A percentile compares a stretch with the other conserved stretches of the same genome.
Evolutionary conservation across 306 rosid genomes (phyloP).

Genomic region (Alnus glutinosa): DNA sequence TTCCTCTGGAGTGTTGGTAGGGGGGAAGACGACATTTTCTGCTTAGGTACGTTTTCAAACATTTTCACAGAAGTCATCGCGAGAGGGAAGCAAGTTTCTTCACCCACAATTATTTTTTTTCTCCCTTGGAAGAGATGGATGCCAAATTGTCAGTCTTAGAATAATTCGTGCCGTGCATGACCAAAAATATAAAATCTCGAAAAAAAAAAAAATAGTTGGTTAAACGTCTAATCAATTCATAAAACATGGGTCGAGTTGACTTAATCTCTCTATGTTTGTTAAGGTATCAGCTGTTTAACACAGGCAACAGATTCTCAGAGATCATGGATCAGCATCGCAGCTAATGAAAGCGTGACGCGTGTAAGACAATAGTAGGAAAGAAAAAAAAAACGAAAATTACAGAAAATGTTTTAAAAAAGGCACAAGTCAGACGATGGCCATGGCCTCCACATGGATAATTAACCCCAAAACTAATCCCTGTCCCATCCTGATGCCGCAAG

Average conservation of each 20-base stretch:
- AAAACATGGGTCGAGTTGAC: slow-evolving; percentile 49
- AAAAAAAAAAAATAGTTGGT: slow-evolving; percentile 9
- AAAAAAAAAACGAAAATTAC: neutral
- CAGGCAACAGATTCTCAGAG: slow-evolving; percentile 36
- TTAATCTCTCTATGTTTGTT: slow-evolving; percentile 9
- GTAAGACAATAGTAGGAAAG: slow-evolving; percentile 21
- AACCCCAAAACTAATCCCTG: slow-evolving; percentile 5
- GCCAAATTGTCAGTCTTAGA: neutral
- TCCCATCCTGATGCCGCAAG: slow-evolving; percentile 46
- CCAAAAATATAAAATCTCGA: neutral
- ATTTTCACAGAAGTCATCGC: neutral
- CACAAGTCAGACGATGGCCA: neutral
- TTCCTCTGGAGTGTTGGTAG: neutral
- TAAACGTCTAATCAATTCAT: slow-evolving; percentile 39
- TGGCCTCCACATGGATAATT: neutral
- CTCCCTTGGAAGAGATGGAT: neutral
- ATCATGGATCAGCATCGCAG: neutral
- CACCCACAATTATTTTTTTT: neutral
- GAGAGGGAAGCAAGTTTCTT: neutral
- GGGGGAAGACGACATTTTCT: neutral
- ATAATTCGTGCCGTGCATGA: slow-evolving; percentile 35
- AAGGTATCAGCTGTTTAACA: slow-evolving; percentile 34
- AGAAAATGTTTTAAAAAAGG: neutral
- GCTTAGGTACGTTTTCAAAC: neutral
- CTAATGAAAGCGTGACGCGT: slow-evolving; percentile 27